These are phyloP conservation scores for Scenedesmus sp. DNA, from an alignment of 163 green algal species.

Conservation along the genomic window DNA sequence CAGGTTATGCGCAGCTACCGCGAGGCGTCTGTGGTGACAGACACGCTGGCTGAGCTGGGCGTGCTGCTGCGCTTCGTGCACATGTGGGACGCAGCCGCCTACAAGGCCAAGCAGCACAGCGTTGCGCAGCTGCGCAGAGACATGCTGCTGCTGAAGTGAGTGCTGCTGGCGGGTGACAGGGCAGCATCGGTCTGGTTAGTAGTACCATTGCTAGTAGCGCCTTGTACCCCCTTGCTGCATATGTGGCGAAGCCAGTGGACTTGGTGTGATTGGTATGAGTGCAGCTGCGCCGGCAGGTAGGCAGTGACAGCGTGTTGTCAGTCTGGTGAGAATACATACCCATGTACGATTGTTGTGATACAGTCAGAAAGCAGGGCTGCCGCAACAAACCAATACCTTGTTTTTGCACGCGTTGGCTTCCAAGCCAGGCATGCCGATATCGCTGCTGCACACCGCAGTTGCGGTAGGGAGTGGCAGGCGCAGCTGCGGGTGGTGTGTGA, in stretches of 20 bases:
- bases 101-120: constrained; percentile 32
- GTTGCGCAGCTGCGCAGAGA: constrained; percentile 43
- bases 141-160: constrained; percentile 27
- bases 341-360: neutral
- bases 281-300: too few relatives aligned
- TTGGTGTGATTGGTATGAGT: too few relatives aligned
- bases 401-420: neutral
- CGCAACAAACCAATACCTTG: neutral
- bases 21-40: constrained; percentile 1
- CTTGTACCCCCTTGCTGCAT: too few relatives aligned
- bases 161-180: neutral
- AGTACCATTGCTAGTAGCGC: too few relatives aligned
- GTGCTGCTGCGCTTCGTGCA: constrained; percentile 21
- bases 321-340: too few relatives aligned
- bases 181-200: neutral
- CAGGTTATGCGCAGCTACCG: constrained; percentile 52
- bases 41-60: constrained; percentile 3
- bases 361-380: too few relatives aligned
- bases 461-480: constrained; percentile 35
- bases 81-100: constrained; percentile 5
- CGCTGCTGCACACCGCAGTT: neutral
- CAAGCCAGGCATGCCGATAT: neutral
- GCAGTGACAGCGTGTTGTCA: too few relatives aligned
- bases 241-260: too few relatives aligned
- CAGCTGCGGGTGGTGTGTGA: constrained; percentile 38